phyloP scores from a whole-genome alignment of 1,284 basidiomycete species.

The Ustanciosporium gigantosporum region DNA sequence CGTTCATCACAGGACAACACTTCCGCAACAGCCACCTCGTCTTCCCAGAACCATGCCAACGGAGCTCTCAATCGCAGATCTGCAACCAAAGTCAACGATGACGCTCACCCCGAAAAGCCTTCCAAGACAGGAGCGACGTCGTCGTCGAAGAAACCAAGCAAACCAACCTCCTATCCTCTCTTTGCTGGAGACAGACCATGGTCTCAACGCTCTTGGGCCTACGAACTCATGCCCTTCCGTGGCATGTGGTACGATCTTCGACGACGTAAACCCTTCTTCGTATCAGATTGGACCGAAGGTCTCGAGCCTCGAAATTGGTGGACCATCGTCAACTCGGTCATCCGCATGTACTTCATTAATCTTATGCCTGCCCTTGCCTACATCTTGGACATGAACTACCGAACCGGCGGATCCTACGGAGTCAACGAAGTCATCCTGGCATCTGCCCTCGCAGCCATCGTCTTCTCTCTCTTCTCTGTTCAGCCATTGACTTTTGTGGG shows the following conservation, averaged over 20 bases:
- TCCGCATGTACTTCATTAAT: conserved; percentile 60
- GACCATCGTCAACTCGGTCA: conserved; percentile 39
- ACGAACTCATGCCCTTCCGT: conserved; percentile 64
- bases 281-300: conserved; percentile 50
- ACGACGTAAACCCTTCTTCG: conserved; percentile 74
- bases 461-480: conserved; percentile 86
- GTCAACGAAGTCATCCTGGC: conserved; percentile 74
- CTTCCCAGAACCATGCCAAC: conserved; percentile 11
- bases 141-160: neutral
- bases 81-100: neutral
- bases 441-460: conserved; percentile 75
- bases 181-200: conserved; percentile 50
- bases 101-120: neutral
- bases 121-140: neutral
- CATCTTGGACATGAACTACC: conserved; percentile 85
- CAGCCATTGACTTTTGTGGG: conserved; percentile 92
- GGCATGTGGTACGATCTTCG: conserved; percentile 81
- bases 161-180: conserved; percentile 16
- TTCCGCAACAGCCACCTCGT: conserved; percentile 13
- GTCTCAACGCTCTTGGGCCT: conserved; percentile 53
- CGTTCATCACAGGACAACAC: conserved; percentile 9
- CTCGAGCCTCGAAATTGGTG: conserved; percentile 44
- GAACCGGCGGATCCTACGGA: conserved; percentile 82
- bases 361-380: conserved; percentile 90
- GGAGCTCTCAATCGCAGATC: conserved; percentile 10